These are phyloP conservation scores for Pyricularia grisea DNA, from an alignment of 2,329 filamentous ascomycete genomes.

Conservation along the genomic window DNA sequence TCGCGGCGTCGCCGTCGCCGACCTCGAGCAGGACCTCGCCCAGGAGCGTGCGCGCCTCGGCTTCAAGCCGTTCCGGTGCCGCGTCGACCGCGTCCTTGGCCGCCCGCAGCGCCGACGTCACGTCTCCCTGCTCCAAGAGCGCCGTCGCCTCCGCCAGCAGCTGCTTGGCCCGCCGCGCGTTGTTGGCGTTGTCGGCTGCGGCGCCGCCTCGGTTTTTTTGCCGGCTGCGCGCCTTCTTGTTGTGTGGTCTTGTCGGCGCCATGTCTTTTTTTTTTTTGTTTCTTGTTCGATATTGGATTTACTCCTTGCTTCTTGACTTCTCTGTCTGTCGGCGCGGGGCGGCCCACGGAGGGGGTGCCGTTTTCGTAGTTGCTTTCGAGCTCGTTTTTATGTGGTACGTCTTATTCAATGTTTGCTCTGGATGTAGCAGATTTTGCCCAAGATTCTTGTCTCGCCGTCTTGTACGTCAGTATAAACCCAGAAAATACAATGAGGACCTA, in stretches of 20 bases:
- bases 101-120: constrained; percentile 15
- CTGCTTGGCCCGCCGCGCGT: constrained; percentile 11
- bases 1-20: constrained; percentile 70
- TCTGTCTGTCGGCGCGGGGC: background rate
- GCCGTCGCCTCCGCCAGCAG: constrained; percentile 21
- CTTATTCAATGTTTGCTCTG: background rate
- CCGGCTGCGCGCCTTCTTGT: constrained; percentile 10
- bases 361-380: background rate
- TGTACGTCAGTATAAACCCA: background rate
- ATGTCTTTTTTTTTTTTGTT: constrained; percentile 2
- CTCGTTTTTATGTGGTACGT: background rate
- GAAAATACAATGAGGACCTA: background rate
- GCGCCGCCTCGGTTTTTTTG: constrained; percentile 1
- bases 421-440: background rate
- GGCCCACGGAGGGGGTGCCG: background rate
- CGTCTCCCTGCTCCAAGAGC: constrained; percentile 24
- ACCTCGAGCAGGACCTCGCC: constrained; percentile 76
- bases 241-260: constrained; percentile 12
- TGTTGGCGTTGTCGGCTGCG: constrained; percentile 7
- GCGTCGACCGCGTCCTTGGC: constrained; percentile 33
- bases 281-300: background rate
- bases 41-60: constrained; percentile 59
- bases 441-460: background rate
- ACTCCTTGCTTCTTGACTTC: background rate
- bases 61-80: constrained; percentile 6